These are phyloP conservation scores for Chalaropsis thielavioides DNA, from an alignment of 2,329 filamentous ascomycete species.

Conservation along the genomic window DNA sequence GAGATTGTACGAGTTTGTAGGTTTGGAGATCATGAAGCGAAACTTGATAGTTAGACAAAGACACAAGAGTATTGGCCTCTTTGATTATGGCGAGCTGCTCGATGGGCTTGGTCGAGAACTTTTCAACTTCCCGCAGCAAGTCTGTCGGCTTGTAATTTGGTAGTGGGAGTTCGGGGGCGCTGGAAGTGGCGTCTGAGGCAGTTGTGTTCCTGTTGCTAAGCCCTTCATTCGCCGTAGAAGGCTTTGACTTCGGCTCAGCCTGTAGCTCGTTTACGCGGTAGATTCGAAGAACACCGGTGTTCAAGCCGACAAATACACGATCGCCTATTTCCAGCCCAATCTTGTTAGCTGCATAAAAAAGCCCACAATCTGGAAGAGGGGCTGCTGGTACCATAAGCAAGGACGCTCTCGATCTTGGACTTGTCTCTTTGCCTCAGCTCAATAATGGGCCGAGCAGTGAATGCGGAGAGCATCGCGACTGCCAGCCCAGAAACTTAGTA, in stretches of 20 bases:
- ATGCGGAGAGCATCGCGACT: slow-evolving; percentile 80
- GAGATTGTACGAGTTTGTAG: slow-evolving; percentile 64
- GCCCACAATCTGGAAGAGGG: not conserved
- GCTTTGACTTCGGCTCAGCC: slow-evolving; percentile 16
- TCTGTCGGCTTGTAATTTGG: slow-evolving; percentile 50
- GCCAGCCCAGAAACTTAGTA: slow-evolving; percentile 29
- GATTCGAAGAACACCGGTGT: slow-evolving; percentile 73
- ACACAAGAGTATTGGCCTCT: slow-evolving; percentile 81
- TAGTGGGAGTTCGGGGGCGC: slow-evolving; percentile 5
- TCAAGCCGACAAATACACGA: slow-evolving; percentile 79
- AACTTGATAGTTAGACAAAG: slow-evolving; percentile 77
- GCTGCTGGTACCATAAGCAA: slow-evolving; percentile 62
- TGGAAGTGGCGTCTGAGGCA: slow-evolving; percentile 7
- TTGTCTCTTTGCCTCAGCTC: slow-evolving; percentile 94
- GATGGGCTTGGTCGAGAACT: slow-evolving; percentile 78
- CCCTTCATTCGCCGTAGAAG: not conserved
- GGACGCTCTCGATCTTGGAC: slow-evolving; percentile 89
- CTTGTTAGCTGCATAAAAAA: slow-evolving; percentile 11
- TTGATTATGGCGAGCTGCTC: slow-evolving; percentile 94
- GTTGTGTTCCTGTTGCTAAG: not conserved
- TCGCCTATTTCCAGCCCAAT: slow-evolving; percentile 45
- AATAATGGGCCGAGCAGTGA: slow-evolving; percentile 89
- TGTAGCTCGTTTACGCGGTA: slow-evolving; percentile 70
- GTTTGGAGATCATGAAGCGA: slow-evolving; percentile 80
- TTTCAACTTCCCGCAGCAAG: slow-evolving; percentile 79